Evolutionary conservation across 106 monocot species (phyloP).

Genomic region (Alisma plantagoaquatica): DNA sequence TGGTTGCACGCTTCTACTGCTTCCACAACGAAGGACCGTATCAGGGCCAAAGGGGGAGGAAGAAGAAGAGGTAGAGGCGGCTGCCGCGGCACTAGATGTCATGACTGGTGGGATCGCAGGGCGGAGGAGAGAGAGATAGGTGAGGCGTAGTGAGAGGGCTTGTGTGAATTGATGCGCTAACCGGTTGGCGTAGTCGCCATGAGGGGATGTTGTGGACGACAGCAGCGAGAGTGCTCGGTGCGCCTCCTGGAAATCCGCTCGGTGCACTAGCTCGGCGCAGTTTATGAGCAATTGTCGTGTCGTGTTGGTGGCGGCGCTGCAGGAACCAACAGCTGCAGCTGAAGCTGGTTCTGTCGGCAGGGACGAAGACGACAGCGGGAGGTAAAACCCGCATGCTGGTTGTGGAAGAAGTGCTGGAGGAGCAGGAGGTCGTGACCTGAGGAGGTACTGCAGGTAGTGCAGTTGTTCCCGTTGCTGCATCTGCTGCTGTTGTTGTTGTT

Average conservation of each 20-base stretch:
- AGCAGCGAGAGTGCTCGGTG: constrained; percentile 23
- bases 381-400: too few species aligned
- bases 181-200: constrained; percentile 71
- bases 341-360: too few species aligned
- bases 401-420: not conserved
- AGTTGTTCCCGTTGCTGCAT: too few species aligned
- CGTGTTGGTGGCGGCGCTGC: not conserved
- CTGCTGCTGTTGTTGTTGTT: too few species aligned
- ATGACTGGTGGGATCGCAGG: too few species aligned
- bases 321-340: too few species aligned
- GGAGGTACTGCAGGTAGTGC: too few species aligned
- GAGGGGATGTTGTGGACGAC: constrained; percentile 31
- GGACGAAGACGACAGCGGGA: too few species aligned
- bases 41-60: not conserved
- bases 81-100: too few species aligned
- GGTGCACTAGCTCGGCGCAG: constrained; percentile 60
- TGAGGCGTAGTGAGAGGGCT: constrained; percentile 57
- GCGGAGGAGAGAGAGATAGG: constrained; percentile 9
- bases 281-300: constrained; percentile 43
- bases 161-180: constrained; percentile 61
- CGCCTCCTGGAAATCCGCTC: constrained; percentile 32
- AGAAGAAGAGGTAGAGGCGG: not conserved
- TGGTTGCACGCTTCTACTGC: too few species aligned
- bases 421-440: not conserved
- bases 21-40: too few species aligned